These are phyloP conservation scores for Iris pallida DNA, from an alignment of 116 monocot species.

Conservation along the genomic window DNA sequence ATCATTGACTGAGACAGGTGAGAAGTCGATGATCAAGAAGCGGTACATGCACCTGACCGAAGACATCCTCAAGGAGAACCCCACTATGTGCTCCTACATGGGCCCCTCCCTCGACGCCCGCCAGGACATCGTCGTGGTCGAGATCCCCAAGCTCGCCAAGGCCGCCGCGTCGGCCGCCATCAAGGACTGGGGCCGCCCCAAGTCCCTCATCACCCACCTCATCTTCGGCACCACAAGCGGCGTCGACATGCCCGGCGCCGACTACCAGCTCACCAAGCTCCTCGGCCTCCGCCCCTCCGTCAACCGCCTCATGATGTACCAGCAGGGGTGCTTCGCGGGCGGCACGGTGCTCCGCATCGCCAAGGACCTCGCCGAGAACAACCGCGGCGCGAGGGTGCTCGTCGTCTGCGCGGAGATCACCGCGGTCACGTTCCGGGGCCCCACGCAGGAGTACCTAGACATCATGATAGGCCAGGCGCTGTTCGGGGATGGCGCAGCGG, in stretches of 20 bases:
- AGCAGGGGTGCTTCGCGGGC: conserved; percentile 48
- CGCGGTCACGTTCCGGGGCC: conserved; percentile 33
- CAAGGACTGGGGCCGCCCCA: conserved; percentile 24
- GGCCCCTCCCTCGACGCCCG: conserved; percentile 23
- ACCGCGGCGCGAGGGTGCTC: conserved; percentile 37
- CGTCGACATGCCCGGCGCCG: conserved; percentile 29
- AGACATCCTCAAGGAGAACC: conserved; percentile 13
- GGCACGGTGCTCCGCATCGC: conserved; percentile 45
- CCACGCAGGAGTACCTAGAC: conserved; percentile 26
- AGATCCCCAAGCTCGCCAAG: conserved; percentile 20
- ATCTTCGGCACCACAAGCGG: conserved; percentile 27
- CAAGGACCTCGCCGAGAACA: conserved; percentile 53
- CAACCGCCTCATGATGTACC: conserved; percentile 48
- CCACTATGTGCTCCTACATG: conserved; percentile 22
- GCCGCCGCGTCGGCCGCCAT: conserved; percentile 18
- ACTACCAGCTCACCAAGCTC: conserved; percentile 30
- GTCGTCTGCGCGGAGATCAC: conserved; percentile 41
- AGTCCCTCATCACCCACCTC: conserved; percentile 25
- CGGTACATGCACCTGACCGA: conserved; percentile 21
- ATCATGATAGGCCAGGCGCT: conserved; percentile 38
- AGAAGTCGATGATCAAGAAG: conserved; percentile 24
- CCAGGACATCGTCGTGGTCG: conserved; percentile 22
- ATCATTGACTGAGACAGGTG: too few species aligned
- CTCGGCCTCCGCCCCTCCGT: conserved; percentile 41
- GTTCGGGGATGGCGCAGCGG: conserved; percentile 34